phyloP scores from a whole-genome alignment of 345 rosid genomes.

The Eucalyptus dawsonii region DNA sequence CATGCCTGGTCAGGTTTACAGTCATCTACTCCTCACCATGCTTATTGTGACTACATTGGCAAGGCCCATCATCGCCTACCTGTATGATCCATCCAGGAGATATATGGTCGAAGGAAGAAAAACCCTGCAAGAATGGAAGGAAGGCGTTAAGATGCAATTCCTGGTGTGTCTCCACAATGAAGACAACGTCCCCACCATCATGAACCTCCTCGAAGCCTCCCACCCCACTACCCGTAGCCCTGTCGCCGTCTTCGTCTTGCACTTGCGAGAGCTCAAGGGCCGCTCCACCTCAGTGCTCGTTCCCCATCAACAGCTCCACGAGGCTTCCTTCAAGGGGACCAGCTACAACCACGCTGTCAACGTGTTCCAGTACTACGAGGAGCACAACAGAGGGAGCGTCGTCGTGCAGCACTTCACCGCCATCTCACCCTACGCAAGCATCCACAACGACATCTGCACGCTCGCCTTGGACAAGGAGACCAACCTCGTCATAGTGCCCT shows the following conservation, averaged over 20 bases:
- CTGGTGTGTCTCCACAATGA: constrained; percentile 11
- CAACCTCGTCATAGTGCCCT: constrained; percentile 6
- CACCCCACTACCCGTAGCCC: constrained; percentile 4
- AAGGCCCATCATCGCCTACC: not conserved
- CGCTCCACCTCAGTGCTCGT: constrained; percentile 4
- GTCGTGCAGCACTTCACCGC: constrained; percentile 8
- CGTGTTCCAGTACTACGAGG: constrained; percentile 6
- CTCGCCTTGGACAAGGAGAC: constrained; percentile 2
- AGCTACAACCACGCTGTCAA: not conserved
- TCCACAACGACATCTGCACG: constrained; percentile 14
- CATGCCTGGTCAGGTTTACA: not conserved
- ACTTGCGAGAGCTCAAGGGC: constrained; percentile 15
- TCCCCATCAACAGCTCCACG: not conserved
- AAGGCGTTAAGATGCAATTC: constrained; percentile 1
- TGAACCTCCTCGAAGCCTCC: constrained; percentile 13
- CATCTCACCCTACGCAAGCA: constrained; percentile 1
- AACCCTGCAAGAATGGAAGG: constrained; percentile 1
- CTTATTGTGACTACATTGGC: constrained; percentile 3
- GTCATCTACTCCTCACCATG: not conserved
- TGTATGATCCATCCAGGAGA: constrained; percentile 22
- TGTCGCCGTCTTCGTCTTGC: constrained; percentile 1
- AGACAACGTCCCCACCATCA: constrained; percentile 3
- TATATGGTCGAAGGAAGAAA: constrained; percentile 5
- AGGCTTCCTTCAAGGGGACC: not conserved
- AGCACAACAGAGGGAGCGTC: not conserved